Evolutionary conservation across 495 filamentous ascomycete species (phyloP).

Genomic region (Niebla homalea): DNA sequence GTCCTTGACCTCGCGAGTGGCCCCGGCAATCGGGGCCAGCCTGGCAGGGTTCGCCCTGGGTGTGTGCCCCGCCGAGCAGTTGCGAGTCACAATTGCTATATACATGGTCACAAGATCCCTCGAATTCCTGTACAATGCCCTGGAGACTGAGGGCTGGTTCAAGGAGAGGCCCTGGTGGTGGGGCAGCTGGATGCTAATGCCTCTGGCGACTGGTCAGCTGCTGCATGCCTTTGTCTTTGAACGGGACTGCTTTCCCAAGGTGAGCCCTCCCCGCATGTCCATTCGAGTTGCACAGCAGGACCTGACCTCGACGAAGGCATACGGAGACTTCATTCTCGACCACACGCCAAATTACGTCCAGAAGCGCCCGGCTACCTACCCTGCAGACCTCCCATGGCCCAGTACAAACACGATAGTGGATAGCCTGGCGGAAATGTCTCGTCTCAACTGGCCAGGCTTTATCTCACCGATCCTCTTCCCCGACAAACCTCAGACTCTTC

Average conservation of each 20-base stretch:
- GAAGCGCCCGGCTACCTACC: conserved; percentile 53
- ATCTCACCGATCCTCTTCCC: conserved; percentile 83
- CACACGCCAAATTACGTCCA: conserved; percentile 70
- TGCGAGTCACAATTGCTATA: conserved; percentile 67
- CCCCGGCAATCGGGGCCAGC: conserved; percentile 79
- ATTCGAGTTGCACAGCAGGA: not conserved
- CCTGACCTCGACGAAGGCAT: conserved; percentile 31
- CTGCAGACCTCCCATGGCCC: conserved; percentile 58
- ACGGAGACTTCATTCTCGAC: conserved; percentile 60
- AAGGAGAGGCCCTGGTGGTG: conserved; percentile 75
- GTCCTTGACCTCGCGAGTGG: conserved; percentile 65
- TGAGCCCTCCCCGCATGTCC: conserved; percentile 11
- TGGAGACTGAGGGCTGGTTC: conserved; percentile 70
- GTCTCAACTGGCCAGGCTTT: conserved; percentile 71
- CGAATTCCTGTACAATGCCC: conserved; percentile 75
- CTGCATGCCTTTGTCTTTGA: conserved; percentile 90
- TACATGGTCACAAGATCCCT: conserved; percentile 64
- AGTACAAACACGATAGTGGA: conserved; percentile 63
- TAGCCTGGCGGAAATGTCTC: conserved; percentile 64
- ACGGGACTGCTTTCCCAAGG: conserved; percentile 67
- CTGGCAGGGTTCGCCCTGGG: conserved; percentile 71
- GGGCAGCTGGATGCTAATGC: conserved; percentile 93
- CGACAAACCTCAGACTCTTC: conserved; percentile 45
- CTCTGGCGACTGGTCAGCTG: conserved; percentile 78
- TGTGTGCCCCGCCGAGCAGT: conserved; percentile 61